These are phyloP conservation scores for Santalum album DNA, from an alignment of 164 flowering plant genomes.

Conservation along the genomic window DNA sequence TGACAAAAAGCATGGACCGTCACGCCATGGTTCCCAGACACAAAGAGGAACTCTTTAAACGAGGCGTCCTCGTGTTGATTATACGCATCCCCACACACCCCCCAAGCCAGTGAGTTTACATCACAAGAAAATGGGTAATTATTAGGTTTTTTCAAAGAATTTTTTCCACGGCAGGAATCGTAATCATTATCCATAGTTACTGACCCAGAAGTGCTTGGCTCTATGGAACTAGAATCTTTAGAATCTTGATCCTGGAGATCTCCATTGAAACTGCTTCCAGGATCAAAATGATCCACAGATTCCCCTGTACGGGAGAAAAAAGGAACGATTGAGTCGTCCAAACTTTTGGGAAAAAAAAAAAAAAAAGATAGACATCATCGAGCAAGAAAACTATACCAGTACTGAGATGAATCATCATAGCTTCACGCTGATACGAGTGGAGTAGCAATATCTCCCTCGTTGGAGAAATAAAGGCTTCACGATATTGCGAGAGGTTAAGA, in stretches of 20 bases:
- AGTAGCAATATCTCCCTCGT: constrained; percentile 62
- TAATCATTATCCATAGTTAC: constrained; percentile 15
- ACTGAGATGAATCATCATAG: constrained; percentile 56
- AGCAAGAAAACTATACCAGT: constrained; percentile 29
- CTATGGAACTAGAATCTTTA: constrained; percentile 17
- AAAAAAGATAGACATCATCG: not conserved
- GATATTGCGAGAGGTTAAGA: constrained; percentile 51
- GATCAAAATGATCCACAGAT: constrained; percentile 8
- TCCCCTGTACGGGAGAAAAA: constrained; percentile 27
- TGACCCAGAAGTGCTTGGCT: constrained; percentile 36
- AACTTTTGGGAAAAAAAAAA: too few relatives aligned
- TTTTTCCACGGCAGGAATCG: constrained; percentile 16
- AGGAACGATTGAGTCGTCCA: not conserved
- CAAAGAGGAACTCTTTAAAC: constrained; percentile 73
- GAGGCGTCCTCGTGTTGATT: constrained; percentile 37
- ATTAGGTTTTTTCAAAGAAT: constrained; percentile 18
- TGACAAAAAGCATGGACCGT: constrained; percentile 73
- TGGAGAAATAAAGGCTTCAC: constrained; percentile 83
- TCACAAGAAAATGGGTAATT: constrained; percentile 40
- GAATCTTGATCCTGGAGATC: too few relatives aligned
- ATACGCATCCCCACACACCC: constrained; percentile 54
- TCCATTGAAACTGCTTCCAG: constrained; percentile 2
- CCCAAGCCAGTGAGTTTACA: constrained; percentile 90
- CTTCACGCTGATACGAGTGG: constrained; percentile 65
- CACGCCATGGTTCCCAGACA: constrained; percentile 63